Evolutionary conservation across 2,329 filamentous ascomycete species (phyloP), one percentile per base, ranked within the genome.

Genomic region (Cryphonectria naterciae): DNA sequence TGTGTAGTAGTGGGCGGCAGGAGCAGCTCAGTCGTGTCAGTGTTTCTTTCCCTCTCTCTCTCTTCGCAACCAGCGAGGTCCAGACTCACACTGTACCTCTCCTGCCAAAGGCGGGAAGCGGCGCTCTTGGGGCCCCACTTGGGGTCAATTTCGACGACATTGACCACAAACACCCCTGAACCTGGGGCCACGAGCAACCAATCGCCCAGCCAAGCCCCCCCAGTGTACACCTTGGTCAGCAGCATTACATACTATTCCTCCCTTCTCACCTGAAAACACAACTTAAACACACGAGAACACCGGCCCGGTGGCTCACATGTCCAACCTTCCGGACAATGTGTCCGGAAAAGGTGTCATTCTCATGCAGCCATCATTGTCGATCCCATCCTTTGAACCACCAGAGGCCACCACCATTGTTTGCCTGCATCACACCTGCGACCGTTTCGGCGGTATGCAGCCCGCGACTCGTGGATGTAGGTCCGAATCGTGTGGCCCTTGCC

Each of bases 141-240:
- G 39, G 65, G 22, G 65, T 67, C 10, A 49, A 46, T 19, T 35
- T 60, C 54, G 65, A 67, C 65, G 65, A 67, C 65, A 67, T 39
- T 61, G 17, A 39, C 58, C 35, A 37, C 35, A 0, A 37, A 37
- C 32, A 56, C 15, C 52, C 52, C 52, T 56, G 52, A 32, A 56
- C 52, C 52, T 25, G 52, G 25, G 25, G 52, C 52, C 52, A 56
- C 25, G 52, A 56, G 52, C 25, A 15, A 10, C 52, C 46, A 49
- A 49, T 49, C 8, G 46, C 17, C 11, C 52, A 32, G 52, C 25
- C 54, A 35, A 28, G 25, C 25, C 52, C 37, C 52, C 37, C 32
- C 32, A 32, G 19, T 4, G 19, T 11, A 49, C 46, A 49, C 7
- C 46, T 49, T 22, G 6, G 46, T 49, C 46, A 49, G 46, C 46